A percentile compares a stretch with the other conserved stretches of the same genome.
Evolutionary conservation across 228 moss, liverwort and hornwort genomes (phyloP).

Genomic region (Sphagnum fallax): DNA sequence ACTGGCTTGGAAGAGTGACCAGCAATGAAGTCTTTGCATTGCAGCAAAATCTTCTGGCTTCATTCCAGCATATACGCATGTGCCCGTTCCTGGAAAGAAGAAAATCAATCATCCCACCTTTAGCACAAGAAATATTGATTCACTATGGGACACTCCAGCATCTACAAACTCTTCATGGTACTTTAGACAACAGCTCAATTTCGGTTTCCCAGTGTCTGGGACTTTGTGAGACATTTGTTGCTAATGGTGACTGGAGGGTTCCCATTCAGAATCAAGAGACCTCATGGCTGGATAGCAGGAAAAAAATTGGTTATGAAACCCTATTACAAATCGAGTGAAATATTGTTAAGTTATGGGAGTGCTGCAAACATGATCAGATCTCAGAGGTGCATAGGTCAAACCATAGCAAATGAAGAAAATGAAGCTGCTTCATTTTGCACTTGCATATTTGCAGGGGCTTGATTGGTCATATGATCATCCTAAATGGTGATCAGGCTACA

Average conservation of each 20-base stretch:
- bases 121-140: background rate
- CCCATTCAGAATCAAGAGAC: too few species aligned
- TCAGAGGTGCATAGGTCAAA: background rate
- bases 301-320: too few species aligned
- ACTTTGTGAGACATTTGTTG: background rate
- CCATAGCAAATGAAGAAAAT: background rate
- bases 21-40: slow-evolving; percentile 73
- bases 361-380: background rate
- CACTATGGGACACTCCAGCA: background rate
- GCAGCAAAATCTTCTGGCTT: slow-evolving; percentile 72
- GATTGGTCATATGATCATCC: background rate
- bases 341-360: too few species aligned
- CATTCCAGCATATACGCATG: slow-evolving; percentile 58
- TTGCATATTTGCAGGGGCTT: too few species aligned
- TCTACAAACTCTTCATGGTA: too few species aligned
- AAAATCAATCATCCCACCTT: background rate
- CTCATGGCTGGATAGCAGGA: too few species aligned
- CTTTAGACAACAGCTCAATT: too few species aligned
- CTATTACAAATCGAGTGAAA: too few species aligned
- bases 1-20: slow-evolving; percentile 47
- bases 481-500: background rate
- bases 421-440: too few species aligned
- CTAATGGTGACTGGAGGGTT: background rate
- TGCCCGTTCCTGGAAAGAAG: slow-evolving; percentile 49
- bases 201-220: background rate